phyloP scores from a whole-genome alignment of 23 red algal species.

The Porphyridium purpureum region DNA sequence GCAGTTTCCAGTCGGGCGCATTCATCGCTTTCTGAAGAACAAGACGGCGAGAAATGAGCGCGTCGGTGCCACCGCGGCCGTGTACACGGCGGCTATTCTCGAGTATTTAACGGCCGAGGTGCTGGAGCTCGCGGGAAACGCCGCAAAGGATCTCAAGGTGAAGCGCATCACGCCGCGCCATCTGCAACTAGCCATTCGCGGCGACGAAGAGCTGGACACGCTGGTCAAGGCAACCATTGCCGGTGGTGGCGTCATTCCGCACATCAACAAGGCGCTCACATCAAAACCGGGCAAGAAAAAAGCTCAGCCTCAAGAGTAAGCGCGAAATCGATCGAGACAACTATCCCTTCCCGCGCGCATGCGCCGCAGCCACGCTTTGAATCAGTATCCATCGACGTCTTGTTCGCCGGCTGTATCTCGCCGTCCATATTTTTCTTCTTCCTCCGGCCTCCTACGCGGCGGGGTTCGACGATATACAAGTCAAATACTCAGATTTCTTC shows the following conservation, averaged over 20 bases:
- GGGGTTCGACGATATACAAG: too few relatives aligned
- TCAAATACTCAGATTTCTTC: too few relatives aligned
- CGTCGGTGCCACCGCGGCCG: constrained; percentile 78
- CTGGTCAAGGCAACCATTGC: constrained; percentile 89
- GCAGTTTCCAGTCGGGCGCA: constrained; percentile 78
- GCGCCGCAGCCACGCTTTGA: too few relatives aligned
- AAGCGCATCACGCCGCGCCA: constrained; percentile 82
- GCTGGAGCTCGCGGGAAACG: constrained; percentile 82
- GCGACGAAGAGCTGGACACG: constrained; percentile 77
- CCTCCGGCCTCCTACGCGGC: too few relatives aligned
- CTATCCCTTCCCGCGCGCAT: too few relatives aligned
- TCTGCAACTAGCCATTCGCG: constrained; percentile 80
- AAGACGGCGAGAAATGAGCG: constrained; percentile 44
- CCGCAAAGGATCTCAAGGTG: constrained; percentile 58
- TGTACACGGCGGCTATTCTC: constrained; percentile 78
- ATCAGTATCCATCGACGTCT: too few relatives aligned
- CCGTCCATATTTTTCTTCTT: too few relatives aligned
- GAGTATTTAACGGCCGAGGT: constrained; percentile 91
- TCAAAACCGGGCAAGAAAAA: too few relatives aligned
- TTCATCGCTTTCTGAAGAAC: constrained; percentile 78
- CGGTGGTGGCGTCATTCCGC: constrained; percentile 79
- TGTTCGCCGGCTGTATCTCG: too few relatives aligned
- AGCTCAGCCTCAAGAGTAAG: too few relatives aligned
- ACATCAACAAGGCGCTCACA: constrained; percentile 73
- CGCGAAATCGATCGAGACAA: too few relatives aligned